Evolutionary conservation across 202 grass and related monocot genomes (phyloP), one percentile per base, ranked within the genome.

Genomic region (Miscanthus sacchariflorus): DNA sequence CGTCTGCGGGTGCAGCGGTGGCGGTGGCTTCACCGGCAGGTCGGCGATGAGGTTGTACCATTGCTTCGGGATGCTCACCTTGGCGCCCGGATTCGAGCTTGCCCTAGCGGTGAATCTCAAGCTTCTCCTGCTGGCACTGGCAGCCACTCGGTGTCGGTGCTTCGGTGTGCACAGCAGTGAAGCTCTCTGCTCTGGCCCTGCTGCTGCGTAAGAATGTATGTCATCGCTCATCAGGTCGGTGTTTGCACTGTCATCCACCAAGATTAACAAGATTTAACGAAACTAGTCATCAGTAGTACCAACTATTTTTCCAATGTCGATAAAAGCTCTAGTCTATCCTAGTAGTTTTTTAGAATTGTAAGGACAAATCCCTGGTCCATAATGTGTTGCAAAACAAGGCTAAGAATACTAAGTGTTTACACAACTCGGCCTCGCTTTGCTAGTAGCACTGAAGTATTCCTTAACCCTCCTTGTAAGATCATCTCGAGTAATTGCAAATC

Each of bases 41-140:
- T 99, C 96, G n/a, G 96, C 90, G 25, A 96, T 72, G 76, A 99
- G 78, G 77, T 99, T 99, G 83, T 99, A 99, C 96, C 96, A 99
- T 64, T 96, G 89, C n/a, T 94, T 96, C 10, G 96, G 96, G 85
- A 99, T 93, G 83, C 93, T 93, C 52, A 95, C 79, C 24, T 50
- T 77, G 70, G 80, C 82, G 27, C 74, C 81, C 4, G n/a, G 40
- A 50, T 39, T 79, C 25, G 78, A 80, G 68, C 86, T 61, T 33
- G 86, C 89, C 82, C 88, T 88, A 6, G 76, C 43, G 38, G 50
- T 27, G 61, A 89, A 83, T 13, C 73, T 73, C 42, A 82, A 67
- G 17, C 68, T 72, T 56, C 83, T 80, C 18, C 81, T 80, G 18
- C 76, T 48, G 3, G 56, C 23, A 0, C 5, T 21, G 42, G 39